Percentiles rank a stretch among this genome's conserved stretches.
phyloP scores from a whole-genome alignment of 1,139 yeast species.

The Saccharomyces hybrid region DNA sequence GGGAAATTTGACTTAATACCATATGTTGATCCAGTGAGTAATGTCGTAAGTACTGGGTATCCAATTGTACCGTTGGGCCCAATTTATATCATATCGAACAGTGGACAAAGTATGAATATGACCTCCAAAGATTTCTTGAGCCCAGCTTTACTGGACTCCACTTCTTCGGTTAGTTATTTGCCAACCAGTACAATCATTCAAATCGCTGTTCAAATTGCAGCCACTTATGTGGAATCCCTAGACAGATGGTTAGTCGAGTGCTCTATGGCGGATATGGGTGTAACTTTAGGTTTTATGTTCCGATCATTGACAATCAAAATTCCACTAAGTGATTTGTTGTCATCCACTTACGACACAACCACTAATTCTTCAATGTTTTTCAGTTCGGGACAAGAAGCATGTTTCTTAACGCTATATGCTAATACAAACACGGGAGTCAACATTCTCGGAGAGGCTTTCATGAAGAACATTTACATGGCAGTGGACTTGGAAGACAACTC shows the following conservation, averaged over 20 bases:
- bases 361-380: constrained; percentile 36
- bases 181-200: constrained; percentile 56
- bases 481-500: constrained; percentile 55
- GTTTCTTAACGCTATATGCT: constrained; percentile 51
- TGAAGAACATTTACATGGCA: constrained; percentile 52
- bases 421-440: constrained; percentile 45
- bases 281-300: constrained; percentile 49
- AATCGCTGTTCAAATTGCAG: constrained; percentile 68
- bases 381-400: constrained; percentile 51
- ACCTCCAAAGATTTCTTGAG: constrained; percentile 32
- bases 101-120: constrained; percentile 37
- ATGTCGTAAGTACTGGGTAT: constrained; percentile 32
- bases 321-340: constrained; percentile 47
- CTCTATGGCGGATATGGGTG: constrained; percentile 41
- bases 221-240: constrained; percentile 47
- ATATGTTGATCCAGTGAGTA: constrained; percentile 30
- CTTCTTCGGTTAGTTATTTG: constrained; percentile 45
- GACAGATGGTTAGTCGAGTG: constrained; percentile 66
- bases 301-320: constrained; percentile 46
- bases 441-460: constrained; percentile 55
- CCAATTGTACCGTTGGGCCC: constrained; percentile 57
- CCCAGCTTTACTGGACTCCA: constrained; percentile 58
- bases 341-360: constrained; percentile 34
- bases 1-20: constrained; percentile 46
- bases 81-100: constrained; percentile 40